Evolutionary conservation across 257 asterid species (phyloP).

Genomic region (Asclepias syriaca): DNA sequence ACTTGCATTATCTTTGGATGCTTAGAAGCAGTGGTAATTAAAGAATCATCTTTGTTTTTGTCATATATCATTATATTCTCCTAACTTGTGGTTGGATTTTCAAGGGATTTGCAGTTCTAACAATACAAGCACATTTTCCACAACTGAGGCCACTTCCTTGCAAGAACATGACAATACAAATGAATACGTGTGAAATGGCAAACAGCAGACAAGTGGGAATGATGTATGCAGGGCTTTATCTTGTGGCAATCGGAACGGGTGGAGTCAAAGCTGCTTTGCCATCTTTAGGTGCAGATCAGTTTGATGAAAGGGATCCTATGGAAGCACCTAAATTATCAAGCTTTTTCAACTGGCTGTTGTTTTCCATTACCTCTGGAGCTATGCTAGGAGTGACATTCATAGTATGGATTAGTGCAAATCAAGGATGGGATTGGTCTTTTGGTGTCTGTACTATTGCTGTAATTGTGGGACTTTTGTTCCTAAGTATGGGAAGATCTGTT

Average conservation of each 20-base stretch:
- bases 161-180: constrained; percentile 31
- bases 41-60: neutral
- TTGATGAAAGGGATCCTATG: constrained; percentile 48
- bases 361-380: constrained; percentile 49
- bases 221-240: constrained; percentile 46
- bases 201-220: constrained; percentile 39
- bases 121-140: constrained; percentile 65
- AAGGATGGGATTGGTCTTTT: constrained; percentile 81
- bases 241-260: constrained; percentile 60
- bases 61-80: neutral
- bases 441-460: constrained; percentile 52
- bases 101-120: constrained; percentile 65
- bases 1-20: constrained; percentile 51
- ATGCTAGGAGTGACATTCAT: constrained; percentile 59
- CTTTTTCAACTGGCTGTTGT: constrained; percentile 67
- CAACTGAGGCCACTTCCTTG: constrained; percentile 64
- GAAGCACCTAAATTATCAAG: constrained; percentile 56
- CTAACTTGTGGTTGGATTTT: neutral
- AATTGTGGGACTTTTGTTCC: constrained; percentile 33
- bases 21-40: constrained; percentile 37
- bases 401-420: constrained; percentile 63
- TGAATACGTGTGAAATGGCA: constrained; percentile 39
- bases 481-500: constrained; percentile 45
- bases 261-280: constrained; percentile 71
- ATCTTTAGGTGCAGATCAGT: constrained; percentile 73